Evolutionary conservation across 345 rosid species (phyloP).

Genomic region (Eucalyptus shirleyi): DNA sequence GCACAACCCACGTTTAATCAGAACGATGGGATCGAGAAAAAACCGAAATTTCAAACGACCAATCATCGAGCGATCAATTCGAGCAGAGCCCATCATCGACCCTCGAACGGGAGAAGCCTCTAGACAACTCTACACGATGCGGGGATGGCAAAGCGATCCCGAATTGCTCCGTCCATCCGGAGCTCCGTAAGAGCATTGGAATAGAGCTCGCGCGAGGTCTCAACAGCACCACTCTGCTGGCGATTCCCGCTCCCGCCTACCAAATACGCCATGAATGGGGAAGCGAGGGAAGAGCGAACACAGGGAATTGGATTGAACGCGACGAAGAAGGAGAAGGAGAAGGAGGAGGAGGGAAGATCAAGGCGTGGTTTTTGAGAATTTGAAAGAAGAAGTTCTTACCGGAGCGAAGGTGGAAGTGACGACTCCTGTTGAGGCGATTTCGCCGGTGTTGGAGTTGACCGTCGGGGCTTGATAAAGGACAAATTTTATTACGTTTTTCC

Average conservation of each 20-base stretch:
- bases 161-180: neutral
- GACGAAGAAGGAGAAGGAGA: neutral
- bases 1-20: neutral
- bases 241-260: neutral
- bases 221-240: neutral
- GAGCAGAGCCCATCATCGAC: neutral
- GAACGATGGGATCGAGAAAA: neutral
- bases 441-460: neutral
- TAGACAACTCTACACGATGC: neutral
- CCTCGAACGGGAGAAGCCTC: neutral
- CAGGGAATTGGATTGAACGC: neutral
- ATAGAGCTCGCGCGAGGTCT: neutral
- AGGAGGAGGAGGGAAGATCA: neutral
- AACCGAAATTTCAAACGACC: neutral
- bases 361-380: neutral
- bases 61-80: neutral
- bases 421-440: neutral
- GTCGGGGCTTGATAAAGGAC: neutral
- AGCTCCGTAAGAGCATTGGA: neutral
- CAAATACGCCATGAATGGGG: neutral
- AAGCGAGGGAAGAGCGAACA: neutral
- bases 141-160: neutral
- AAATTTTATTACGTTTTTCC: neutral
- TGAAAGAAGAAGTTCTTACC: neutral
- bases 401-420: neutral